Evolutionary conservation across 1,139 yeast species (phyloP).

Genomic region (Blastobotrys raffinosifermentans): DNA sequence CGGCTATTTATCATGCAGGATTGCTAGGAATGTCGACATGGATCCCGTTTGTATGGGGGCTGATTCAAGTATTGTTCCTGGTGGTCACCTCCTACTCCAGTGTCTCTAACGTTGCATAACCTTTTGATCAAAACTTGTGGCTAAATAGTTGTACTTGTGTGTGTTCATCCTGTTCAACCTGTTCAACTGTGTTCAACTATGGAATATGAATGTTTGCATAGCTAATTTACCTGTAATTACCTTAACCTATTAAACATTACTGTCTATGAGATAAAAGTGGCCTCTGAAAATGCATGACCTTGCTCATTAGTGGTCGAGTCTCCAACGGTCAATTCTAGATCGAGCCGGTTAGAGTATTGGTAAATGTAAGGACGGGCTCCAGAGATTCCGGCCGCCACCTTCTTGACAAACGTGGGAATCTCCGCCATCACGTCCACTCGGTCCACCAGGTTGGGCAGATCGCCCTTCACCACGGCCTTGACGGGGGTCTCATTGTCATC

Average conservation of each 20-base stretch:
- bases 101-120: constrained; percentile 39
- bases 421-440: constrained; percentile 98
- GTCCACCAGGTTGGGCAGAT: constrained; percentile 58
- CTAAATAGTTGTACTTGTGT: no score
- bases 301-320: constrained; percentile 42
- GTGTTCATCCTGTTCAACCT: no score
- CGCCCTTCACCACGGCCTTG: constrained; percentile 29
- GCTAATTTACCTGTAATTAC: neutral
- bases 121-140: neutral
- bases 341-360: constrained; percentile 66
- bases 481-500: constrained; percentile 35
- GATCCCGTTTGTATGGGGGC: constrained; percentile 82
- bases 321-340: constrained; percentile 28
- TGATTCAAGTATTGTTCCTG: constrained; percentile 60
- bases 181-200: no score
- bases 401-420: constrained; percentile 89
- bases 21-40: constrained; percentile 79
- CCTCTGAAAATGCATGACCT: constrained; percentile 76
- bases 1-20: constrained; percentile 69
- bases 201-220: neutral
- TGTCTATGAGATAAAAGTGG: constrained; percentile 50
- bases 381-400: constrained; percentile 87
- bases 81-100: constrained; percentile 59
- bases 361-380: constrained; percentile 95
- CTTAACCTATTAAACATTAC: neutral